Percentiles rank a stretch among this genome's conserved stretches.
These are phyloP conservation scores for Chrysochromulina parva DNA, from an alignment of 78 protist species.

Conservation along the genomic window DNA sequence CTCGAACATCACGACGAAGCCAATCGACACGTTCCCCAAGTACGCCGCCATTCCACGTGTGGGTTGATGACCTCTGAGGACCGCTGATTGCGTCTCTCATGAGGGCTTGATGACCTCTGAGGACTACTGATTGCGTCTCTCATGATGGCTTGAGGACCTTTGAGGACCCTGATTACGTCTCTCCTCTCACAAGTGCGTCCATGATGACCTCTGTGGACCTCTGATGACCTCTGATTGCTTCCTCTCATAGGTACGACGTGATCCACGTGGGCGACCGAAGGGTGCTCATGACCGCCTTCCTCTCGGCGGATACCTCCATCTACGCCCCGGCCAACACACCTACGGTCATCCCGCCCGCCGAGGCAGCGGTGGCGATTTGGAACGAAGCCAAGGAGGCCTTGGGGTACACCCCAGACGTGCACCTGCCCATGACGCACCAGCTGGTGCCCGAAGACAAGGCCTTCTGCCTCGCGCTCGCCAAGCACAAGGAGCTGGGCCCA, in stretches of 20 bases:
- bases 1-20: not conserved
- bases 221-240: too few relatives aligned
- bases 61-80: too few relatives aligned
- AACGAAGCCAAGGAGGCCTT: not conserved
- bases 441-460: not conserved
- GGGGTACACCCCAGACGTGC: not conserved
- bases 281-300: not conserved
- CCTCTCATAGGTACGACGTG: not conserved
- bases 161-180: too few relatives aligned
- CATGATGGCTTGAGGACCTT: too few relatives aligned
- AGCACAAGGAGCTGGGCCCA: not conserved
- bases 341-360: not conserved
- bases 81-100: too few relatives aligned
- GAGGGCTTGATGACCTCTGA: too few relatives aligned
- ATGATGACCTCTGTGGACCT: too few relatives aligned
- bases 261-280: not conserved
- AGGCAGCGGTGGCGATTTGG: not conserved
- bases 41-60: too few relatives aligned
- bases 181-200: too few relatives aligned
- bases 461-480: not conserved
- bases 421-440: not conserved
- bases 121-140: too few relatives aligned
- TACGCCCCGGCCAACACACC: not conserved
- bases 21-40: not conserved
- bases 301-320: not conserved